Evolutionary conservation across 192 early-diverging fungal genomes (phyloP).

Genomic region (Backusella australiensis): DNA sequence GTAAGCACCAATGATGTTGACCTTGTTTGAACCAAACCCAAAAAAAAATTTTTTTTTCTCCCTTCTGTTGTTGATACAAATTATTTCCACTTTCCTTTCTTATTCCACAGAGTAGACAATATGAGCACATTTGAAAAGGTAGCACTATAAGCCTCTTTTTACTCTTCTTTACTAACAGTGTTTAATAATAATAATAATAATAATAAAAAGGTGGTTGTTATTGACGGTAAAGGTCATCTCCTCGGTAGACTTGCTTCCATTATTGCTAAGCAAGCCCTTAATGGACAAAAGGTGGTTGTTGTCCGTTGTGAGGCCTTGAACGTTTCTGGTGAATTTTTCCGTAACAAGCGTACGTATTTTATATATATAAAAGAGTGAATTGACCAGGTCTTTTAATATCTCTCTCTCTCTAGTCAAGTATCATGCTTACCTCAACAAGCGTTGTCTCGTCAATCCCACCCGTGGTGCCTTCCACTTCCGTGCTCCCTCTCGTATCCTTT

Average conservation of each 20-base stretch:
- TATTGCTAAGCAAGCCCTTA: slow-evolving; percentile 96
- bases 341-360: slow-evolving; percentile 92
- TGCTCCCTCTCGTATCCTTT: slow-evolving; percentile 96
- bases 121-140: slow-evolving; percentile 36
- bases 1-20: neutral
- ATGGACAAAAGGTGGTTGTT: slow-evolving; percentile 95
- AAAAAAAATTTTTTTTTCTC: neutral
- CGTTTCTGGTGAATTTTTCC: slow-evolving; percentile 97
- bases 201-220: slow-evolving; percentile 82
- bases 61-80: neutral
- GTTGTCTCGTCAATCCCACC: slow-evolving; percentile 93
- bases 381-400: neutral
- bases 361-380: neutral
- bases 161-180: neutral
- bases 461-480: slow-evolving; percentile 99
- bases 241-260: slow-evolving; percentile 97
- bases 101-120: slow-evolving; percentile 8
- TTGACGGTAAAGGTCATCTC: slow-evolving; percentile 99
- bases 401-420: slow-evolving; percentile 71
- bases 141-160: neutral
- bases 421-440: slow-evolving; percentile 97
- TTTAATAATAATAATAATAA: neutral
- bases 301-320: slow-evolving; percentile 99
- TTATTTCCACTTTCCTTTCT: slow-evolving; percentile 20
- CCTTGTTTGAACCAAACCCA: neutral